Evolutionary conservation across 306 rosid species (phyloP).

Genomic region (Vigna unguiculata): DNA sequence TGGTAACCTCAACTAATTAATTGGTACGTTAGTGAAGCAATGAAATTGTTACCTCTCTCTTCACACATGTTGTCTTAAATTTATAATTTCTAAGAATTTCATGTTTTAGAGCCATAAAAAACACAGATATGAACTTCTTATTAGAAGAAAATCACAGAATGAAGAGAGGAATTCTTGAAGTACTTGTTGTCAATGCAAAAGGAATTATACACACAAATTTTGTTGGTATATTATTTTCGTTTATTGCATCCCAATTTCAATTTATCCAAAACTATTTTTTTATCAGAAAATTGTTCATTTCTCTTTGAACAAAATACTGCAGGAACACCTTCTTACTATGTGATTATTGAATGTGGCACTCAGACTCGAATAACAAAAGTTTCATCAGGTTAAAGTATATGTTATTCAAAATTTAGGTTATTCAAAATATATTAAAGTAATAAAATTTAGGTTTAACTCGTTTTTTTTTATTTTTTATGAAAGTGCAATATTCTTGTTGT

Average conservation of each 20-base stretch:
- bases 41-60: constrained; percentile 34
- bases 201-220: constrained; percentile 68
- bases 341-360: constrained; percentile 62
- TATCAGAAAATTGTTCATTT: neutral
- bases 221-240: constrained; percentile 67
- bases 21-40: constrained; percentile 12
- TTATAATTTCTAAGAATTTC: neutral
- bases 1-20: constrained; percentile 19
- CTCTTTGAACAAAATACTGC: neutral
- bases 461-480: no score
- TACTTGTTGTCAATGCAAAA: constrained; percentile 76
- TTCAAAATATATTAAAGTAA: no score
- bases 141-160: constrained; percentile 16
- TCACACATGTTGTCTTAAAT: constrained; percentile 22
- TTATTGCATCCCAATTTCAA: neutral
- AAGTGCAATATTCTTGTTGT: no score
- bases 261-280: neutral
- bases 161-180: constrained; percentile 69
- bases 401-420: no score
- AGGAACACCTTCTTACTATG: constrained; percentile 76
- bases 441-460: no score
- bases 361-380: constrained; percentile 66
- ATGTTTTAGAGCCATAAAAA: constrained; percentile 16
- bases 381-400: constrained; percentile 73
- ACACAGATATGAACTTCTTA: neutral